Percentiles rank a stretch among this genome's conserved stretches.
These are phyloP conservation scores for Colletotrichum kahawae DNA, from an alignment of 2,329 filamentous ascomycete species.

Conservation along the genomic window DNA sequence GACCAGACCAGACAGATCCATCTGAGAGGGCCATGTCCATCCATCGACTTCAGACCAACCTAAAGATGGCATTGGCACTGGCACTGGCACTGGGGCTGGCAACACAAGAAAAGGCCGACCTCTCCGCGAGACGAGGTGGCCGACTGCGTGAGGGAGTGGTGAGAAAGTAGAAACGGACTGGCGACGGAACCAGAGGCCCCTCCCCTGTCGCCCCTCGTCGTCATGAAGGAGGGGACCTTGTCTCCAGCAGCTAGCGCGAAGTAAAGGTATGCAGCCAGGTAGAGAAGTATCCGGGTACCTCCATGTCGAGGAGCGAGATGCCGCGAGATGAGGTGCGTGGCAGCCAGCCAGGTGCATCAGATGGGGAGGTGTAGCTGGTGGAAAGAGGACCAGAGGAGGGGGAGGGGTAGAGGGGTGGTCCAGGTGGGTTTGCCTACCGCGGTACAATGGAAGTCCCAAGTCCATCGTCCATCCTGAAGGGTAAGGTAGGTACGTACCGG, in stretches of 20 bases:
- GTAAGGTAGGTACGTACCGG: neutral
- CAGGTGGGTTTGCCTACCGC: neutral
- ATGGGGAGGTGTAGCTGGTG: neutral
- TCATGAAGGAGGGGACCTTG: constrained; percentile 19
- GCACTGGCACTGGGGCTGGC: neutral
- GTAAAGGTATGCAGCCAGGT: neutral
- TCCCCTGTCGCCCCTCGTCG: constrained; percentile 10
- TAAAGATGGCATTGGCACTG: neutral
- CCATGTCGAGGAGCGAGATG: neutral
- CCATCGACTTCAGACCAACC: neutral
- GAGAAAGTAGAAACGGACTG: neutral
- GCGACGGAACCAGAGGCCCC: neutral
- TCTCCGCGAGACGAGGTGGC: neutral
- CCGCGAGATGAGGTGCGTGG: neutral
- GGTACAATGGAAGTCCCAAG: neutral
- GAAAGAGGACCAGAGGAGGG: neutral
- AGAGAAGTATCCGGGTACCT: neutral
- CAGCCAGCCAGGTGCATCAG: neutral
- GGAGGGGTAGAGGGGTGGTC: neutral
- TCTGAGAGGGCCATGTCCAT: neutral
- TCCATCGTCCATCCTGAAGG: neutral
- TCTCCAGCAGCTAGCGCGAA: constrained; percentile 19
- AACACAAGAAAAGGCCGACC: neutral
- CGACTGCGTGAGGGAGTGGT: neutral
- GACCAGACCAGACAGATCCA: neutral